These are phyloP conservation scores for Solanum clarkiae DNA, from an alignment of 257 asterid species.

Conservation along the genomic window DNA sequence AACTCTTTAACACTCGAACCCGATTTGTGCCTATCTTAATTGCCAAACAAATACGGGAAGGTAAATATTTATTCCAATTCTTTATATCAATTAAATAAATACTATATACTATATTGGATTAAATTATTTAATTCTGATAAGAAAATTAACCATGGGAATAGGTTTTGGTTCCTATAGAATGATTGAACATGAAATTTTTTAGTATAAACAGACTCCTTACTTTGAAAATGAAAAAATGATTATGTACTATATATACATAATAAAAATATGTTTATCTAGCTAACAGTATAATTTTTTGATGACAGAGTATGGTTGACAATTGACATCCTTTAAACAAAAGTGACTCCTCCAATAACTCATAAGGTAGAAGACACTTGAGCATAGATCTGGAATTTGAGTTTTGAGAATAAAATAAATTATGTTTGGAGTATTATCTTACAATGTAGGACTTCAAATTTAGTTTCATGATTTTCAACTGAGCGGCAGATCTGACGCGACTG, in stretches of 20 bases:
- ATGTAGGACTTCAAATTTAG: neutral
- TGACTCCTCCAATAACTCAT: too few species aligned
- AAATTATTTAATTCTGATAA: neutral
- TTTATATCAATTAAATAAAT: neutral
- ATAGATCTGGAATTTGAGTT: neutral
- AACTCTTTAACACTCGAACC: neutral
- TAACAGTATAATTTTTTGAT: too few species aligned
- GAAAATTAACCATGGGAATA: neutral
- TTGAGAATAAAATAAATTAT: neutral
- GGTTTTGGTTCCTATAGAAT: neutral
- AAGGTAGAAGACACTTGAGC: too few species aligned
- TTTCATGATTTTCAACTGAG: neutral
- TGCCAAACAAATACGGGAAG: neutral
- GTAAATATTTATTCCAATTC: too few species aligned
- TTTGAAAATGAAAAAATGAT: neutral
- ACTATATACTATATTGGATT: neutral
- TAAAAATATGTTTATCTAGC: too few species aligned
- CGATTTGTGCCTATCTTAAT: neutral
- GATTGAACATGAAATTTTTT: neutral
- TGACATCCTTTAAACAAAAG: too few species aligned
- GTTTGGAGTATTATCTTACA: accelerated
- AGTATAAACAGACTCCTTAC: too few species aligned
- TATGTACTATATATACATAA: too few species aligned
- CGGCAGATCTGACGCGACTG: accelerated
- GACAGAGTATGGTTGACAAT: too few species aligned